Evolutionary conservation across 306 rosid species (phyloP), one percentile per base, ranked within the genome.

Genomic region (Prinsepia uniflora): DNA sequence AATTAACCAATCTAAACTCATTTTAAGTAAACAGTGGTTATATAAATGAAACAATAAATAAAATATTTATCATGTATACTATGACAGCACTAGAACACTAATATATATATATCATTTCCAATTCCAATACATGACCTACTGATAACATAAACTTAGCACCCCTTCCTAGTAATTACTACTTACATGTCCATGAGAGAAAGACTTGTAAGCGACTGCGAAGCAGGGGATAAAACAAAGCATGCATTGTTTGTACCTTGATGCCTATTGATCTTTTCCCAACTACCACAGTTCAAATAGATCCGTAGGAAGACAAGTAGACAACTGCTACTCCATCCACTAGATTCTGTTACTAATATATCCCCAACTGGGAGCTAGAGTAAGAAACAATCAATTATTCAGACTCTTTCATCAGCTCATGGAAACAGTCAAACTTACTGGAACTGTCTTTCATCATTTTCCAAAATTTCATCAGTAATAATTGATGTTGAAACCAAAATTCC

Each of bases 1-100:
- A 54, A 48, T 67, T 41, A 54, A 48, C 64, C 68, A 49, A 57
- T 36, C n/a, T 40, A 71, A 24, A 22, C 47, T 52, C 8, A 13
- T 22, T 55, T n/a, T 70, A 24, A 20, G 41, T 9, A 18, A 56
- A 66, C 65, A 6, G 41, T 13, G 30, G 60, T 36, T 24, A 10
- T 17, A 14, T 54, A 34, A 43, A 43, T 24, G 10, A 10, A 61
- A 61, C 18, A 58, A 48, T 72, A 62, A 48, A 36, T n/a, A 65
- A 62, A 48, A 11, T 15, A 4, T 5, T 19, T 63, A 58, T 58
- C 10, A 58, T 58, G 42, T 13, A 9, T 24, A 20, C 12, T 48
- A 5, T 40, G 53, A 15, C 34, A 50, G 14, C 9, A 12, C 24
- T 19, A 13, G 40, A 63, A 59, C 24, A 44, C 70, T 10, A 62